Evolutionary conservation across 805 yeast genomes (phyloP).

Genomic region (Wickerhamomyces pijperi): DNA sequence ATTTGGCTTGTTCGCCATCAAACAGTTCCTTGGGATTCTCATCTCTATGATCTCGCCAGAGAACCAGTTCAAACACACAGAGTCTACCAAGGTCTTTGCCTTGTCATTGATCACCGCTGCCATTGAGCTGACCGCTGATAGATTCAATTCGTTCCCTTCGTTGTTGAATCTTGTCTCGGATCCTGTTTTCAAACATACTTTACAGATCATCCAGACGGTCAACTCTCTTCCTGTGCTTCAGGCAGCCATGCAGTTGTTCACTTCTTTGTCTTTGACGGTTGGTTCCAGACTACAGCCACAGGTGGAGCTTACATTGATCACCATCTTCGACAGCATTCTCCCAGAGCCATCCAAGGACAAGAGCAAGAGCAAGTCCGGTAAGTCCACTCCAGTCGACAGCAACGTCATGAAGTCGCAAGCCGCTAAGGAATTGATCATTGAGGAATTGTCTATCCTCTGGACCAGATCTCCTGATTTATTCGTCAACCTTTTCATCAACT

Average conservation of each 20-base stretch:
- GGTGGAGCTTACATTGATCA: constrained; percentile 58
- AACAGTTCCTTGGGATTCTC: constrained; percentile 65
- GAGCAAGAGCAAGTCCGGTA: constrained; percentile 11
- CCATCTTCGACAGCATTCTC: constrained; percentile 49
- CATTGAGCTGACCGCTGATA: constrained; percentile 68
- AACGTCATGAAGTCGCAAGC: constrained; percentile 14
- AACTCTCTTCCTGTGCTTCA: constrained; percentile 67
- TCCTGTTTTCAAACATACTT: constrained; percentile 73
- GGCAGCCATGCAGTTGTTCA: constrained; percentile 64
- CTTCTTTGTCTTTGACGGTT: constrained; percentile 58
- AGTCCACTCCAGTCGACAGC: constrained; percentile 23
- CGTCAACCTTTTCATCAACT: constrained; percentile 65
- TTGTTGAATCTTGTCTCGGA: constrained; percentile 63
- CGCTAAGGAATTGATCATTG: constrained; percentile 75
- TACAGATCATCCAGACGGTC: constrained; percentile 64
- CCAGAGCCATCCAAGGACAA: constrained; percentile 21
- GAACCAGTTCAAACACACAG: constrained; percentile 76
- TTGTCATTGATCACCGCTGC: constrained; percentile 65
- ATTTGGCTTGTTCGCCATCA: constrained; percentile 65
- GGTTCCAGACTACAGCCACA: constrained; percentile 65
- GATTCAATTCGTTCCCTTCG: constrained; percentile 48
- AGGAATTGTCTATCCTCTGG: constrained; percentile 75
- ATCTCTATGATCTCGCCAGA: constrained; percentile 75
- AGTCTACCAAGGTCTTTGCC: constrained; percentile 77
- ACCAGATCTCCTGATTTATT: constrained; percentile 70